Evolutionary conservation across 805 yeast genomes (phyloP).

Genomic region (Teunomyces lycoperdinae): DNA sequence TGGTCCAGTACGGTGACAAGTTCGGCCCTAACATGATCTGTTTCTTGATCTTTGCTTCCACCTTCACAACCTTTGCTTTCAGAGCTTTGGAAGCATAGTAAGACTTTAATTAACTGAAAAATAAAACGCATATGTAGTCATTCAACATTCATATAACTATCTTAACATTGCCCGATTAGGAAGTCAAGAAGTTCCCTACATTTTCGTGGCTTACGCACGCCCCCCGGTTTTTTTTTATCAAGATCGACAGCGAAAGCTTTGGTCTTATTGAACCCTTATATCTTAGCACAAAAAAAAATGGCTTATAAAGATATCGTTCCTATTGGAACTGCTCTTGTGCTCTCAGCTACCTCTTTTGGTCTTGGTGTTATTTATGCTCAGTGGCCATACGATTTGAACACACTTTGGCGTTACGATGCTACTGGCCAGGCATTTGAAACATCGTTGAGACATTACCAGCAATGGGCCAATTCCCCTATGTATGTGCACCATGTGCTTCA

Average conservation of each 20-base stretch:
- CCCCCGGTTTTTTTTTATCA: not conserved
- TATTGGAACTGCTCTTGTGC: slow-evolving; percentile 40
- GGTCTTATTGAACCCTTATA: no score
- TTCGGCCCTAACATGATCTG: slow-evolving; percentile 87
- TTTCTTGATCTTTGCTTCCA: slow-evolving; percentile 65
- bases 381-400: slow-evolving; percentile 75
- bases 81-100: slow-evolving; percentile 34
- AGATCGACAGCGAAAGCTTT: not conserved
- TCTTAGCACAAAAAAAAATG: slow-evolving; percentile 3
- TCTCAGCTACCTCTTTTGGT: slow-evolving; percentile 66
- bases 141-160: not conserved
- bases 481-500: slow-evolving; percentile 63
- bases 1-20: slow-evolving; percentile 82
- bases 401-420: slow-evolving; percentile 60
- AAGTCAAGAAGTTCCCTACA: not conserved
- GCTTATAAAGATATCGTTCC: slow-evolving; percentile 46
- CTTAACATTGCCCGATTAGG: not conserved
- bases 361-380: slow-evolving; percentile 78
- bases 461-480: slow-evolving; percentile 66
- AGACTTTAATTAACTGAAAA: not conserved
- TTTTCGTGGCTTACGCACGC: not conserved
- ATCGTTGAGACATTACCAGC: slow-evolving; percentile 71
- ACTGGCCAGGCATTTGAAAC: slow-evolving; percentile 49
- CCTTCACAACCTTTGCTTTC: slow-evolving; percentile 59
- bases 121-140: not conserved